Evolutionary conservation across 1,139 yeast species (phyloP).

Genomic region (Nadsonia commutata): DNA sequence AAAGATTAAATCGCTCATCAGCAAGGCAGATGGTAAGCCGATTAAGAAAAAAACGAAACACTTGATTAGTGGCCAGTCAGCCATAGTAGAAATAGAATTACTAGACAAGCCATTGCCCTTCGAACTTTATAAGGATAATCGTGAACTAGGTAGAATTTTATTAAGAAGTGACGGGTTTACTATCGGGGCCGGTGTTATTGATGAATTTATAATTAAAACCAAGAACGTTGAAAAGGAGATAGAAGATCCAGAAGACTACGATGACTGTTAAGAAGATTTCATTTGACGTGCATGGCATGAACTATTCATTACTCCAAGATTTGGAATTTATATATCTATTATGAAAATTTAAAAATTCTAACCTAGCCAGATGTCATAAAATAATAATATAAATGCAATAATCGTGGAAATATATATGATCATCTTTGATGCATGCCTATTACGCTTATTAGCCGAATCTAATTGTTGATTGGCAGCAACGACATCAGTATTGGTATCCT

Average conservation of each 20-base stretch:
- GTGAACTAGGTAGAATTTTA: constrained; percentile 65
- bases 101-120: constrained; percentile 36
- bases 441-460: constrained; percentile 53
- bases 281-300: no score
- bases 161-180: constrained; percentile 76
- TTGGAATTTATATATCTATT: no score
- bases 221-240: not conserved
- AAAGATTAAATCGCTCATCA: constrained; percentile 38
- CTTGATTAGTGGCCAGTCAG: constrained; percentile 57
- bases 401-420: constrained; percentile 46
- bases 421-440: constrained; percentile 56
- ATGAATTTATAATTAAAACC: constrained; percentile 8
- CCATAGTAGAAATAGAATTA: constrained; percentile 54
- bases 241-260: not conserved
- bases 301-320: no score
- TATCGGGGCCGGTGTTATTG: constrained; percentile 72
- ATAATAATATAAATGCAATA: constrained; percentile 46
- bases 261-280: no score
- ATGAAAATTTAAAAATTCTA: not conserved
- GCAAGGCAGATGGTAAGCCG: constrained; percentile 29
- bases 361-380: constrained; percentile 32
- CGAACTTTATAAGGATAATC: constrained; percentile 42
- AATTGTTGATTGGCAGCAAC: constrained; percentile 61
- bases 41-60: constrained; percentile 50
- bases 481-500: constrained; percentile 54